Conservation (phyloP, 768 basidiomycete genomes). For the Lactifluus hygrophoroides region DNA sequence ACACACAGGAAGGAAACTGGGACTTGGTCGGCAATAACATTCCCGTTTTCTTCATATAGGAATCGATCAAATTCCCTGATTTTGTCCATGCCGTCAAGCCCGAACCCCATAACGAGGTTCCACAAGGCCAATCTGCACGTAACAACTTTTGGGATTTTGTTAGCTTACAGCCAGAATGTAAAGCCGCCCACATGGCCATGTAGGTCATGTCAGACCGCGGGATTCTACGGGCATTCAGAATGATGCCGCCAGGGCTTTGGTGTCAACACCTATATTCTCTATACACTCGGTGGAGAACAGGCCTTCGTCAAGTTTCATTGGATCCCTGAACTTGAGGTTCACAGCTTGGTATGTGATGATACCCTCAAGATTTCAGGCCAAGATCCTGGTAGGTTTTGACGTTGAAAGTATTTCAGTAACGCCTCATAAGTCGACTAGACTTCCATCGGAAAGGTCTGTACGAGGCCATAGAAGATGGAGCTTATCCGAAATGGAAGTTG, state of each 20-base stretch:
- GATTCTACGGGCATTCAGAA: constrained; percentile 77
- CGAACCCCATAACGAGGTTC: constrained; percentile 77
- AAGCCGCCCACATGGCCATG: constrained; percentile 65
- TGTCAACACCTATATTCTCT: constrained; percentile 75
- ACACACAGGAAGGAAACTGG: constrained; percentile 81
- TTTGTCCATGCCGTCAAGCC: constrained; percentile 80
- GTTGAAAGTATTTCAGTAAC: neutral
- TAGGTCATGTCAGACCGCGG: constrained; percentile 83
- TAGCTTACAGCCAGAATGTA: constrained; percentile 58
- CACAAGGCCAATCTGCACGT: constrained; percentile 59
- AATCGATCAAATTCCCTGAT: constrained; percentile 80
- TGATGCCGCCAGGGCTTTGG: constrained; percentile 90
- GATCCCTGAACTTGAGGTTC: constrained; percentile 73
- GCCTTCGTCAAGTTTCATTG: constrained; percentile 88
- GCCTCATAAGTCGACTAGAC: neutral
- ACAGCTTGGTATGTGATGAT: constrained; percentile 85
- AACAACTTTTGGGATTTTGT: constrained; percentile 89
- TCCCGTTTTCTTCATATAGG: constrained; percentile 77
- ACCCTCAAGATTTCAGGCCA: constrained; percentile 75
- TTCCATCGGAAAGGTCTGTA: constrained; percentile 82
- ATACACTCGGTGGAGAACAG: constrained; percentile 57
- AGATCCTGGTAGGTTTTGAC: constrained; percentile 51
- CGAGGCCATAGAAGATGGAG: constrained; percentile 70
- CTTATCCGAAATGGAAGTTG: constrained; percentile 70
- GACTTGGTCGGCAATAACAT: constrained; percentile 82